Percentiles rank a stretch among this genome's conserved stretches.
These are phyloP conservation scores for Geotrichum carabidarum DNA, from an alignment of 1,139 yeast species.

Conservation along the genomic window DNA sequence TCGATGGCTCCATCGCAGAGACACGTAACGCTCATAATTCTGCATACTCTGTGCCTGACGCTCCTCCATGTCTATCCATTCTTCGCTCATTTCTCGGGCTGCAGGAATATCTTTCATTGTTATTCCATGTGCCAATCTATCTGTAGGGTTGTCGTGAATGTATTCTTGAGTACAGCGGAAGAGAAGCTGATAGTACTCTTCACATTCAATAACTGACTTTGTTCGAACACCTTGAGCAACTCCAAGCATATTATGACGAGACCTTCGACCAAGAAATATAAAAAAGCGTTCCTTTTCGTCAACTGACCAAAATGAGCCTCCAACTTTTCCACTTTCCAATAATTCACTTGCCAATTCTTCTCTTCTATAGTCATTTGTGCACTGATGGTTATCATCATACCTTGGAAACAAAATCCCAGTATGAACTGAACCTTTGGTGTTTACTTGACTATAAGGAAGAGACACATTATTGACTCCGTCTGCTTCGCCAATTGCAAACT, in stretches of 20 bases:
- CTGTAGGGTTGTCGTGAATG: conserved; percentile 3
- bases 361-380: background rate
- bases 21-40: background rate
- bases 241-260: conserved; percentile 46
- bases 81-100: conserved; percentile 50
- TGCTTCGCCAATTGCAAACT: conserved; percentile 22
- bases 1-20: no score
- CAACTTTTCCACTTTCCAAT: conserved; percentile 9
- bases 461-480: background rate
- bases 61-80: conserved; percentile 48
- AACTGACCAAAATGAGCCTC: conserved; percentile 41
- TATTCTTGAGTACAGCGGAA: conserved; percentile 27
- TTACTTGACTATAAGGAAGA: background rate
- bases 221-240: conserved; percentile 41
- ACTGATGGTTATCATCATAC: background rate
- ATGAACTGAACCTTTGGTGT: background rate
- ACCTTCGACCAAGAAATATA: conserved; percentile 42
- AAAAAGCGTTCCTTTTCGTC: conserved; percentile 45
- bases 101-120: conserved; percentile 47
- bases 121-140: conserved; percentile 27
- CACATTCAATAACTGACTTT: conserved; percentile 46
- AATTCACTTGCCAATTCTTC: conserved; percentile 2
- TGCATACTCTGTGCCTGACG: conserved; percentile 35
- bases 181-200: conserved; percentile 45
- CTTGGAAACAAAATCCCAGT: background rate